Evolutionary conservation across 495 filamentous ascomycete species (phyloP).

Genomic region (Lophiotrema nucula): DNA sequence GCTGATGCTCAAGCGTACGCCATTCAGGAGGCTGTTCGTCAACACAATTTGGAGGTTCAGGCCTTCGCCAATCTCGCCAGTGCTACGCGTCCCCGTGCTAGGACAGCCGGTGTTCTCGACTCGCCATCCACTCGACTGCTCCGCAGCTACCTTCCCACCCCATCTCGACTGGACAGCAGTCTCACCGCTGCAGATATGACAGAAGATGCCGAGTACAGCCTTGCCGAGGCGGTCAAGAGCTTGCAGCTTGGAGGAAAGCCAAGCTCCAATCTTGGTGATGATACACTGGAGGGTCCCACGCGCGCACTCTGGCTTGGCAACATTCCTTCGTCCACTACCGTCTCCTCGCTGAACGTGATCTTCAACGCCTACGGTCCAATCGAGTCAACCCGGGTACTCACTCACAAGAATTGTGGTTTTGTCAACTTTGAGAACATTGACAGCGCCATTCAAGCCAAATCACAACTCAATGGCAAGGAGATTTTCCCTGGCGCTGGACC

Average conservation of each 20-base stretch:
- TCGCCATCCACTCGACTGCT: conserved; percentile 71
- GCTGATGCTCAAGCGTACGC: conserved; percentile 72
- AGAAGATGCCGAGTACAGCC: conserved; percentile 69
- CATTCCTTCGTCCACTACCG: conserved; percentile 95
- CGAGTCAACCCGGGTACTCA: conserved; percentile 86
- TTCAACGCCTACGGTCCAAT: conserved; percentile 89
- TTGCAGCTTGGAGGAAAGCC: conserved; percentile 66
- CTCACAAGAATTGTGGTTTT: conserved; percentile 98
- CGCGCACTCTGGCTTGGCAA: conserved; percentile 95
- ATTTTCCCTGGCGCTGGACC: conserved; percentile 97
- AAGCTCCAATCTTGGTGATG: conserved; percentile 51
- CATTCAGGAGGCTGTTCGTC: conserved; percentile 86
- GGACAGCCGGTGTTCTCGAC: conserved; percentile 87
- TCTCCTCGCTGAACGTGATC: conserved; percentile 87
- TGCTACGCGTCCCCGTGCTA: conserved; percentile 78
- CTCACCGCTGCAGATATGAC: conserved; percentile 78
- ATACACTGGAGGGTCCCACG: conserved; percentile 86
- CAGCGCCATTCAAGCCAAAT: conserved; percentile 84
- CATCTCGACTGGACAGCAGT: conserved; percentile 79
- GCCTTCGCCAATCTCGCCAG: conserved; percentile 82
- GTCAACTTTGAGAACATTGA: conserved; percentile 93
- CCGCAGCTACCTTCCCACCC: conserved; percentile 74
- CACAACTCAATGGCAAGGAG: conserved; percentile 88
- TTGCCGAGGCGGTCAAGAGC: conserved; percentile 73
- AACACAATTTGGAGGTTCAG: conserved; percentile 91